Evolutionary conservation across 2,329 filamentous ascomycete genomes (phyloP).

Genomic region (Zymoseptoria tritici): DNA sequence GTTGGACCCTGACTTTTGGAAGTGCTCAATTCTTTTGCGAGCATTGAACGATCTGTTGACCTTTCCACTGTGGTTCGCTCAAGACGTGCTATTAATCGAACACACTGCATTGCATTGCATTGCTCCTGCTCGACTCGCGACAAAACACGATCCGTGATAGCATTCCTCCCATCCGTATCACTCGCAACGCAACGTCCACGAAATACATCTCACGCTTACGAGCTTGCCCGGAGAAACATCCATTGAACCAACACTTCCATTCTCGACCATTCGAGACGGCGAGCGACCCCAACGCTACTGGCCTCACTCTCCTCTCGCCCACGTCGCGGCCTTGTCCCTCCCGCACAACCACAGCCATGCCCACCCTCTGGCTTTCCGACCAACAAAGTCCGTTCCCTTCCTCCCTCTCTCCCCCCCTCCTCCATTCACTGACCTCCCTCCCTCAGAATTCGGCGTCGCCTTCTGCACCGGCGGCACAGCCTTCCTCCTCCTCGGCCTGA

Average conservation of each 20-base stretch:
- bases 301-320: neutral
- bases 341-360: conserved; percentile 48
- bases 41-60: neutral
- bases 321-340: neutral
- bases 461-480: conserved; percentile 95
- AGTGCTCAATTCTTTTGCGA: neutral
- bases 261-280: neutral
- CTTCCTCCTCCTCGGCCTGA: conserved; percentile 87
- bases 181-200: neutral
- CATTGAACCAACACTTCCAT: neutral
- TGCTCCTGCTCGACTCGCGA: neutral
- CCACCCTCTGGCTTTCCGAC: conserved; percentile 93
- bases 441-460: conserved; percentile 82
- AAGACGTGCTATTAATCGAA: neutral
- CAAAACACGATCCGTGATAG: neutral
- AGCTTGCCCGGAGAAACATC: neutral
- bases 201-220: neutral
- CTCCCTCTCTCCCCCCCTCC: neutral
- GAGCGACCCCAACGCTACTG: neutral
- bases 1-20: neutral
- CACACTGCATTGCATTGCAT: neutral
- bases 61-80: neutral
- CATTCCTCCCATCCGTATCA: neutral
- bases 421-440: neutral
- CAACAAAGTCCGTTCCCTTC: conserved; percentile 67